Conservation (phyloP, 768 basidiomycete genomes). For the Fomitopsis serialis region DNA sequence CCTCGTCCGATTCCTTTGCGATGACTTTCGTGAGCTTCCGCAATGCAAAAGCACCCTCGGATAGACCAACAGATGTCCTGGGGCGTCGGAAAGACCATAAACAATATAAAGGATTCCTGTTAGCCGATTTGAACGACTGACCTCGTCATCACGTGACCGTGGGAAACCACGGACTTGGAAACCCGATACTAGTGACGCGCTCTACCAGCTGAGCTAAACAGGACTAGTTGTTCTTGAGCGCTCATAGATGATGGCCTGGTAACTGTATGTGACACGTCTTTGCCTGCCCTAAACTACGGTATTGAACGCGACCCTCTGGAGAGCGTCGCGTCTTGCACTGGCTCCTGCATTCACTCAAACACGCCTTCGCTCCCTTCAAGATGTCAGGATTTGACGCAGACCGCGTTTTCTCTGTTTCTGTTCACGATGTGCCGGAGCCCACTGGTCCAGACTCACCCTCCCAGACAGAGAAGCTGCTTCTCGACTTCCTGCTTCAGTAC, state of each 20-base stretch:
- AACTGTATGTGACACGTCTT: too few relatives aligned
- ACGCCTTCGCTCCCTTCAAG: conserved; percentile 3
- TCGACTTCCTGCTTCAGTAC: conserved; percentile 85
- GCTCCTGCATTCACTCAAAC: neutral
- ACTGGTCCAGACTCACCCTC: conserved; percentile 67
- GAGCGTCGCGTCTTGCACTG: neutral
- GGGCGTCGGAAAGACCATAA: too few relatives aligned
- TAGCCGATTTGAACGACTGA: conserved; percentile 62
- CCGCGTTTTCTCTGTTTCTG: conserved; percentile 74
- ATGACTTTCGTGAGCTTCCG: too few relatives aligned
- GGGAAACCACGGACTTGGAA: too few relatives aligned
- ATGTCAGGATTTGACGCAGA: conserved; percentile 91
- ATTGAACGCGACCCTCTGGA: too few relatives aligned
- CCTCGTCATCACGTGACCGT: too few relatives aligned
- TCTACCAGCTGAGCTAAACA: conserved; percentile 43
- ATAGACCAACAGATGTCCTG: too few relatives aligned
- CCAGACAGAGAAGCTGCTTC: conserved; percentile 72
- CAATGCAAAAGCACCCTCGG: too few relatives aligned
- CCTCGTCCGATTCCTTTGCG: too few relatives aligned
- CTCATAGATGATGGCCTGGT: too few relatives aligned
- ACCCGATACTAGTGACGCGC: conserved; percentile 60
- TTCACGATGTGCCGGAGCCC: conserved; percentile 57
- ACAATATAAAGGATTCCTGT: too few relatives aligned
- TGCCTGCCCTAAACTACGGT: conserved; percentile 15
- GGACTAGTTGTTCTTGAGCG: too few relatives aligned